Conservation (phyloP, 2,329 filamentous ascomycete species). For the Emmonsiellopsis sp. region DNA sequence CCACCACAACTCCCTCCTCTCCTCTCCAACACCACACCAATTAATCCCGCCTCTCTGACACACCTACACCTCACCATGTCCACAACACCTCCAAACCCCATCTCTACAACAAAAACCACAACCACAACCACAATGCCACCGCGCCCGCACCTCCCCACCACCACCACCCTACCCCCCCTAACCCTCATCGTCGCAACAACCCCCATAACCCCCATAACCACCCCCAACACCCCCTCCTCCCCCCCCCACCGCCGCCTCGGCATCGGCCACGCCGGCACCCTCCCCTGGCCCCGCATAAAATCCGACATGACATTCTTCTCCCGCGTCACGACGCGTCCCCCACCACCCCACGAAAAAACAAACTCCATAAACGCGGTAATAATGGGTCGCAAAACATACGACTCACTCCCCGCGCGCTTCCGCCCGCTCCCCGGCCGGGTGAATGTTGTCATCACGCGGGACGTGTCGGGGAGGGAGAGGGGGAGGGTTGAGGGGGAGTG, state of each 20-base stretch:
- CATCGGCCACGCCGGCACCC: slow-evolving; percentile 67
- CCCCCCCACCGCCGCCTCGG: slow-evolving; percentile 62
- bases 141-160: neutral
- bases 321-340: slow-evolving; percentile 65
- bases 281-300: slow-evolving; percentile 84
- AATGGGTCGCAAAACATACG: slow-evolving; percentile 98
- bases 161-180: slow-evolving; percentile 44
- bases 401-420: slow-evolving; percentile 71
- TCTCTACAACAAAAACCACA: neutral
- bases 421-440: slow-evolving; percentile 70
- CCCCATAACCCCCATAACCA: slow-evolving; percentile 31
- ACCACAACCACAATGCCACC: slow-evolving; percentile 16
- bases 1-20: neutral
- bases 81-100: neutral
- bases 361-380: slow-evolving; percentile 63
- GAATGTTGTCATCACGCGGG: slow-evolving; percentile 69
- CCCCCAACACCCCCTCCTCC: slow-evolving; percentile 36
- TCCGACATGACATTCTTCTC: slow-evolving; percentile 95
- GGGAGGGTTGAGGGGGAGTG: slow-evolving; percentile 28
- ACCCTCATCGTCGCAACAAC: slow-evolving; percentile 93
- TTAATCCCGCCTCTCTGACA: neutral
- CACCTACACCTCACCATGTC: neutral
- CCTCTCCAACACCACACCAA: neutral
- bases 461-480: slow-evolving; percentile 21
- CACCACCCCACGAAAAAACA: slow-evolving; percentile 1